Evolutionary conservation across 441 rosid species (phyloP), one percentile per base, ranked within the genome.

Genomic region (Croton setiger): DNA sequence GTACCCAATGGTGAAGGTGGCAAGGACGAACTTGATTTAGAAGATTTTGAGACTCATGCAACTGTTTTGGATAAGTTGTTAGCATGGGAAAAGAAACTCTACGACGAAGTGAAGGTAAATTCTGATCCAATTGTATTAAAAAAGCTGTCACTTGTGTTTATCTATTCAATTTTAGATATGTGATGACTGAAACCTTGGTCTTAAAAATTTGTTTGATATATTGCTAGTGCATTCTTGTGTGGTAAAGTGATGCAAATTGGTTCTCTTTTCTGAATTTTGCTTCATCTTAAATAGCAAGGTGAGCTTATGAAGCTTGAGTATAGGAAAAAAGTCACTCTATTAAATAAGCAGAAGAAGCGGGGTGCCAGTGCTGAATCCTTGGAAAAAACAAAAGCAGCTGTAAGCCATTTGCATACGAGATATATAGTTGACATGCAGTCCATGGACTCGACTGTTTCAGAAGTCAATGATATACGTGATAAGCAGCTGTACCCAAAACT

Each of bases 391-490:
- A 94, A 92, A 85, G 98, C 98, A 58, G 88, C 91, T 0, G 98
- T 94, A 57, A 87, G 98, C 70, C 98, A 92, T 68, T 82, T 94
- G 73, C 99, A 92, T 72, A 92, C 99, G 7, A 85, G 96, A 85
- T 92, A 94, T 78, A 92, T 94, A 43, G 99, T 94, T 20, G 99
- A 94, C 75, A 90, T 94, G 99, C 99, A 94, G 74, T 94, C 99
- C 71, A 86, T 94, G 97, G 99, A 94, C 77, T 92, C 98, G 12
- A 94, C 98, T 27, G 98, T 92, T 68, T 77, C 85, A 18, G 98
- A 94, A 82, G 93, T 94, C 81, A 90, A 88, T 72, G 92, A 91
- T 39, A 84, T 94, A 56, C 91, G 98, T 11, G 98, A 94, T 60
- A 83, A 92, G 72, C 98, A 87, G 74, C 74, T 94, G 61, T 90